Conservation (phyloP, 2,329 filamentous ascomycete genomes). For the Colletotrichum spaethianum region DNA sequence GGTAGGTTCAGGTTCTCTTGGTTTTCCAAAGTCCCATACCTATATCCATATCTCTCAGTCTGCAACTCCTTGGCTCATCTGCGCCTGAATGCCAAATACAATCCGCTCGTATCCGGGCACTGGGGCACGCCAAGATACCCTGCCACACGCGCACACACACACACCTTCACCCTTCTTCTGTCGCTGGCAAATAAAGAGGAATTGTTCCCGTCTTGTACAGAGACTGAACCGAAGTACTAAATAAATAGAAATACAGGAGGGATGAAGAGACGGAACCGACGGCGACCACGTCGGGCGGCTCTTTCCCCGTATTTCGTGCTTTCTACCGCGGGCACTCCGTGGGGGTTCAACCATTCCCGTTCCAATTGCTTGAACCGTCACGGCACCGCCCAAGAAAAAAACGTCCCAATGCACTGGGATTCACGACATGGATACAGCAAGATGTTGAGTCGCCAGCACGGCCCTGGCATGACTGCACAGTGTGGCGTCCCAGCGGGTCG, state of each 20-base stretch:
- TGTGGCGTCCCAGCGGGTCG: slow-evolving; percentile 12
- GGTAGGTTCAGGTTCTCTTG: too few species aligned
- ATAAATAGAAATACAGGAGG: too few species aligned
- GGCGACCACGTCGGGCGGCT: not conserved
- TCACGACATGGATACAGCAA: not conserved
- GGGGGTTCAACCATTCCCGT: not conserved
- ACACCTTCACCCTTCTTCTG: not conserved
- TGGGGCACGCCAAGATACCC: slow-evolving; percentile 1
- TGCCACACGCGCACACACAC: not conserved
- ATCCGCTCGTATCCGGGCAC: slow-evolving; percentile 26
- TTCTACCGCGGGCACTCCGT: not conserved
- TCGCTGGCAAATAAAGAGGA: not conserved
- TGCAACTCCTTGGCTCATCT: not conserved
- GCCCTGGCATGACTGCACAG: slow-evolving; percentile 16
- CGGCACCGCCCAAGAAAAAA: not conserved
- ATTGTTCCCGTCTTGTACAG: too few species aligned
- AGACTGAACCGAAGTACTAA: not conserved
- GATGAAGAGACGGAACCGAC: not conserved
- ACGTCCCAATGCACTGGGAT: not conserved
- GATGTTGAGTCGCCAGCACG: slow-evolving; percentile 1
- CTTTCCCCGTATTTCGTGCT: not conserved
- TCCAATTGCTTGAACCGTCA: not conserved
- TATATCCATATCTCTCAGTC: not conserved
- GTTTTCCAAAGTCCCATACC: too few species aligned
- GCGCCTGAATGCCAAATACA: not conserved